Conservation (phyloP, 73 alveolate species). For the Symbiodinium natans region DNA sequence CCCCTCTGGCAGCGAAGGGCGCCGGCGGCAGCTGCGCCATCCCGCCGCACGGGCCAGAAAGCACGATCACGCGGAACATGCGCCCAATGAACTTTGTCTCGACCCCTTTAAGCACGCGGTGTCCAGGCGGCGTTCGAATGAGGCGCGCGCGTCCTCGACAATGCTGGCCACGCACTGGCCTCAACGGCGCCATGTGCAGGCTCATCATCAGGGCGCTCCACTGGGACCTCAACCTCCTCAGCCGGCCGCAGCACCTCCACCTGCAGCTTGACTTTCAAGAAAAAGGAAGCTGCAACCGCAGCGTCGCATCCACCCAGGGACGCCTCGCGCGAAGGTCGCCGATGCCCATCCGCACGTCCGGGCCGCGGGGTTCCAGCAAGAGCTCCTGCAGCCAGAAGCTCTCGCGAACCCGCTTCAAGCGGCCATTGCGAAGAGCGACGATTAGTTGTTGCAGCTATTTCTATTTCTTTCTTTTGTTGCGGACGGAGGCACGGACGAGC, state of each 20-base stretch:
- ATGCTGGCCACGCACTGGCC: neutral
- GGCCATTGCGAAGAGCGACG: too few relatives aligned
- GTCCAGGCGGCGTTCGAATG: neutral
- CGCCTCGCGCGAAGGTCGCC: too few relatives aligned
- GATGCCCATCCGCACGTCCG: neutral
- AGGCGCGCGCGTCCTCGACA: neutral
- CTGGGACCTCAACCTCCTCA: neutral
- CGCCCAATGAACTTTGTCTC: neutral
- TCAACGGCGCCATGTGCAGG: neutral
- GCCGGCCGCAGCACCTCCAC: neutral
- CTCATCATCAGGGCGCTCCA: neutral
- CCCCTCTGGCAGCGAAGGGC: neutral
- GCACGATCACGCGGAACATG: neutral
- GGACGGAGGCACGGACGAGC: too few relatives aligned
- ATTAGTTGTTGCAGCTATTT: too few relatives aligned
- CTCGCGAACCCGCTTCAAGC: too few relatives aligned
- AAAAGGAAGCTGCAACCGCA: neutral
- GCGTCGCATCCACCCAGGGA: neutral
- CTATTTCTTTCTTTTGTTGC: too few relatives aligned
- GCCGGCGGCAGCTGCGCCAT: neutral
- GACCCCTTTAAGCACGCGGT: neutral
- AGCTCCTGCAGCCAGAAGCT: neutral
- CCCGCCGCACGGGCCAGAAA: neutral
- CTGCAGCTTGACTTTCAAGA: neutral
- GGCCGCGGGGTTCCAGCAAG: neutral